phyloP scores from a whole-genome alignment of 2,329 filamentous ascomycete species.

The Stagonosporopsis tanaceti region DNA sequence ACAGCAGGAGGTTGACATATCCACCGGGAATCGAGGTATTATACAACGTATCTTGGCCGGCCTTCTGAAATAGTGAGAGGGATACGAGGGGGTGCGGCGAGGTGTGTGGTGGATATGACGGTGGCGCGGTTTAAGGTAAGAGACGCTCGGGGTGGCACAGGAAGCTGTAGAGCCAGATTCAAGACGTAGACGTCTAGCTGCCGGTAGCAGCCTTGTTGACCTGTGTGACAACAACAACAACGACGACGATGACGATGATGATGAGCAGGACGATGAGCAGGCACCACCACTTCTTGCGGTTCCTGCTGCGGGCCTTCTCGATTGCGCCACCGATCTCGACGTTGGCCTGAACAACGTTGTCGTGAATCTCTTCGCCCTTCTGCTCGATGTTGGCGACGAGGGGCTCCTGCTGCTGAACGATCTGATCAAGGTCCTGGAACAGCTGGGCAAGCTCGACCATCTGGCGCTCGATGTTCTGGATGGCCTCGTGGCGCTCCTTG shows the following conservation, averaged over 20 bases:
- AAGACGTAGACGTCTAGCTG: not conserved
- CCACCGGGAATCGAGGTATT: slow-evolving; percentile 26
- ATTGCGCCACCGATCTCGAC: slow-evolving; percentile 83
- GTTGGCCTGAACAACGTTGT: slow-evolving; percentile 86
- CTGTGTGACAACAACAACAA: slow-evolving; percentile 48
- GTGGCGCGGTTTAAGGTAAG: not conserved
- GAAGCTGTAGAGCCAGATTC: not conserved
- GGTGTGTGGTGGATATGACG: slow-evolving; percentile 14
- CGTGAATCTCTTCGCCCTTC: slow-evolving; percentile 84
- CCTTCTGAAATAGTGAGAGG: slow-evolving; percentile 22
- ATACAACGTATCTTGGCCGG: slow-evolving; percentile 25
- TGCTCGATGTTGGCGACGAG: slow-evolving; percentile 82
- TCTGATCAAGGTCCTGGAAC: slow-evolving; percentile 86
- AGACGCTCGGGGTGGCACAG: not conserved
- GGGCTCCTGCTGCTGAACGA: slow-evolving; percentile 86
- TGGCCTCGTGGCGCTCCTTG: slow-evolving; percentile 81
- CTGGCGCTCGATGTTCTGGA: slow-evolving; percentile 90
- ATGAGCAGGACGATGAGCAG: slow-evolving; percentile 69
- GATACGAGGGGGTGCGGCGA: slow-evolving; percentile 16
- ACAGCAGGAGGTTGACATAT: slow-evolving; percentile 8
- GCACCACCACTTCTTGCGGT: slow-evolving; percentile 98
- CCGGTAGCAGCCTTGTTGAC: slow-evolving; percentile 34
- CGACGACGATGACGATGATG: slow-evolving; percentile 50
- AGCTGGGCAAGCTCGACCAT: slow-evolving; percentile 87
- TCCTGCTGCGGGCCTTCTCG: slow-evolving; percentile 70